These are phyloP conservation scores for Cicer judaicum DNA, from an alignment of 306 rosid species.

Conservation along the genomic window DNA sequence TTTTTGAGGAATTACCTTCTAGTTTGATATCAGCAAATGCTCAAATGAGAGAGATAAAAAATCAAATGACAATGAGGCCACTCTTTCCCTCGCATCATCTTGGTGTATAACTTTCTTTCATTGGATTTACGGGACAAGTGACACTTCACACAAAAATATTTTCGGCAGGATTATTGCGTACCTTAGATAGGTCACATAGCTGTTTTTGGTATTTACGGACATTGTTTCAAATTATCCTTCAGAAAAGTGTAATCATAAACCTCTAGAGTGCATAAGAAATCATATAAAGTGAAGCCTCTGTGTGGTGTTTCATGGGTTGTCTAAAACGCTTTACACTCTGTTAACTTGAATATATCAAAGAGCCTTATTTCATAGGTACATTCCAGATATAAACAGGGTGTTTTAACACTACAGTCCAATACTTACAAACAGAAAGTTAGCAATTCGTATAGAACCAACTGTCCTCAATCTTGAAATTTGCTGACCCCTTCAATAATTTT, in stretches of 20 bases:
- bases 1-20: not conserved
- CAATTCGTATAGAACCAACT: not conserved
- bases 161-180: too few relatives aligned
- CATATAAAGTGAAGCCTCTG: not conserved
- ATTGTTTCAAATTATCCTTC: too few relatives aligned
- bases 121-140: not conserved
- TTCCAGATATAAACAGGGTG: not conserved
- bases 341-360: not conserved
- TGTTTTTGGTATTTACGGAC: too few relatives aligned
- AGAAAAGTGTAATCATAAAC: too few relatives aligned
- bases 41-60: not conserved
- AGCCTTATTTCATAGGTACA: not conserved
- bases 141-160: too few relatives aligned
- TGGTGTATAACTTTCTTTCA: not conserved
- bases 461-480: conserved; percentile 3
- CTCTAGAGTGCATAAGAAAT: not conserved
- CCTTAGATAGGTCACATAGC: too few relatives aligned
- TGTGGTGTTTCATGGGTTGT: conserved; percentile 11
- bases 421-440: conserved; percentile 4
- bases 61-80: not conserved
- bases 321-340: conserved; percentile 7
- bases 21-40: not conserved
- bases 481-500: not conserved
- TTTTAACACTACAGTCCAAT: not conserved
- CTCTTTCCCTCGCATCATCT: not conserved